A percentile compares a stretch with the other conserved stretches of the same genome.
These are phyloP conservation scores for Stylosanthes scabra DNA, from an alignment of 331 rosid genomes.

Conservation along the genomic window DNA sequence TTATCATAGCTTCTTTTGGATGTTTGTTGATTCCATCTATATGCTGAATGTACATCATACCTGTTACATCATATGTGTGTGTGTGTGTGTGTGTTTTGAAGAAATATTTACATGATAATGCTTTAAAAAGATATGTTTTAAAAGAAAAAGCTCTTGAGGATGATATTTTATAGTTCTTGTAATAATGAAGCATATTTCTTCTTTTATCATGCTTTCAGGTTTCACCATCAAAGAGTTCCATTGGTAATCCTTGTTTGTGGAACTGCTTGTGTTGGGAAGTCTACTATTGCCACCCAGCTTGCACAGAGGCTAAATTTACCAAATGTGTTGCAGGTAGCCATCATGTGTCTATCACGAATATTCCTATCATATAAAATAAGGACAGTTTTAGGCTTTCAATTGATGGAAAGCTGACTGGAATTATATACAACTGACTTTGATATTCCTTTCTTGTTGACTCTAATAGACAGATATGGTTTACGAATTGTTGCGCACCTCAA, in stretches of 20 bases:
- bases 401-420: neutral
- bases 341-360: conserved; percentile 22
- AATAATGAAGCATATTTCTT: conserved; percentile 18
- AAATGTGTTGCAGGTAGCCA: conserved; percentile 84
- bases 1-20: neutral
- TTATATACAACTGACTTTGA: conserved; percentile 39
- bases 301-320: conserved; percentile 97
- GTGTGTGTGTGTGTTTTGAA: neutral
- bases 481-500: conserved; percentile 92
- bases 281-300: conserved; percentile 95
- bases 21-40: too few species aligned
- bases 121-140: neutral
- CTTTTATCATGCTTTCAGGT: conserved; percentile 55
- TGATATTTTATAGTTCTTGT: neutral
- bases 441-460: conserved; percentile 35
- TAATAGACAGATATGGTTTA: conserved; percentile 97
- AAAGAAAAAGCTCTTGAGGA: neutral
- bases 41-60: too few species aligned
- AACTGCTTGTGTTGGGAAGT: conserved; percentile 98
- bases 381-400: neutral
- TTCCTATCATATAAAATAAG: neutral
- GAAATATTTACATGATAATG: neutral
- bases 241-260: conserved; percentile 96
- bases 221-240: conserved; percentile 98
- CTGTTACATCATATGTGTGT: too few species aligned